Evolutionary conservation across 352 stramenopile species (phyloP).

Genomic region (Globisporangium cederbergense): DNA sequence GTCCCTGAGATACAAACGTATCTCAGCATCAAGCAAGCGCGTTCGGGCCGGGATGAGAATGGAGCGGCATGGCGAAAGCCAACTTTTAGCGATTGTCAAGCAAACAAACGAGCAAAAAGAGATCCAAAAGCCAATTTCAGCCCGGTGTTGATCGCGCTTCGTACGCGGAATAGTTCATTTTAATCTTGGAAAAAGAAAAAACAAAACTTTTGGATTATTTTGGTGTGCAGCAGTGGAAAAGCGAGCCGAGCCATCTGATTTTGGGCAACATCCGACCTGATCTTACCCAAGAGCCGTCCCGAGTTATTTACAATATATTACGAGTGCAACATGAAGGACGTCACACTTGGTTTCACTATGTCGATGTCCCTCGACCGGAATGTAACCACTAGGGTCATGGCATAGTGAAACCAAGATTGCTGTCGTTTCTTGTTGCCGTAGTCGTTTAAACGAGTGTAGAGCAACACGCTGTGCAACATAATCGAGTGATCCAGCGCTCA

Average conservation of each 20-base stretch:
- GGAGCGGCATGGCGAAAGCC: neutral
- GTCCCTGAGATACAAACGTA: neutral
- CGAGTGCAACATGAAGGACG: too few relatives aligned
- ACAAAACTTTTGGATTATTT: neutral
- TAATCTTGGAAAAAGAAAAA: neutral
- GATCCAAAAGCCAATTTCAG: neutral
- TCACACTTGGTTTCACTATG: too few relatives aligned
- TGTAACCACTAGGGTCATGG: too few relatives aligned
- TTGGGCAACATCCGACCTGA: neutral
- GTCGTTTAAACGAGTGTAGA: too few relatives aligned
- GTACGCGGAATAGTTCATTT: neutral
- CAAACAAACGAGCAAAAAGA: neutral
- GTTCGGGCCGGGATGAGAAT: neutral
- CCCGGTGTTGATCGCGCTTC: neutral
- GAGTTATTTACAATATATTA: too few relatives aligned
- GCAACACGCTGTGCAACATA: too few relatives aligned
- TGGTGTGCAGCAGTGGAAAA: neutral
- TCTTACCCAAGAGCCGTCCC: neutral
- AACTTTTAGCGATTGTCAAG: neutral
- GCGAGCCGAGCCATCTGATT: conserved; percentile 7
- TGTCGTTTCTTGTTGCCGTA: too few relatives aligned
- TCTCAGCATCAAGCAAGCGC: neutral
- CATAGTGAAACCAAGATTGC: too few relatives aligned
- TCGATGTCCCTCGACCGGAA: too few relatives aligned
- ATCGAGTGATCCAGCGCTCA: too few relatives aligned